Evolutionary conservation across 2,329 filamentous ascomycete genomes (phyloP), one percentile per base, ranked within the genome.

Genomic region (Teratosphaeria pseudoeucalypti): DNA sequence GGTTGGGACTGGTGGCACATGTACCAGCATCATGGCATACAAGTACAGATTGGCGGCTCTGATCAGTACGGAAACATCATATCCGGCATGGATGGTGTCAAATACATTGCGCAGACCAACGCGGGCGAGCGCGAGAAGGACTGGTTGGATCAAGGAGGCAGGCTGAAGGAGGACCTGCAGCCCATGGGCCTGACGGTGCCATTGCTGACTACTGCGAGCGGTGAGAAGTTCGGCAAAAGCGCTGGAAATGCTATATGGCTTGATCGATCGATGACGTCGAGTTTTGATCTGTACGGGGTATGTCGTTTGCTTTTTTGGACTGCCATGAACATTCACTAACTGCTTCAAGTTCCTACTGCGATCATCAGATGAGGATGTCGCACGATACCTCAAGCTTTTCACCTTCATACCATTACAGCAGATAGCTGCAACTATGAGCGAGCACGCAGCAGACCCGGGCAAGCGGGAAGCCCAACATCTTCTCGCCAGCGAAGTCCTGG

Each of bases 1-100:
- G 91, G 88, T 26, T 97, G 92, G 88, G 94, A 99, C 73, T 99
- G 92, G 84, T 97, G 90, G 89, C 81, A 89, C 66, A 82, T 97
- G 76, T 95, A 89, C 74, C 81, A 83, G 54, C 79, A 81, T 27
- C 82, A 80, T 57, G 80, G 82, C 55, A 80, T 91, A 10, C 87
- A 92, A 70, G 82, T 97, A 71, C 91, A 99, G 75, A 89, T 99
- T 57, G 94, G 94, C 60, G 94, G 94, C 47, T 91, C 91, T 6
- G 94, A 99, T 71, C 94, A 99, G 76, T 97, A 87, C 71, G 94
- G 94, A 63, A 99, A 99, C 75, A 97, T 99, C 64, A 82, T 95
- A 32, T 86, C 92, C 12, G 94, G 94, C 55, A 87, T 94, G 70
- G 90, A 96, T 61, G 84, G 88, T 2, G 82, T 97, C 67, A 92